Conservation (phyloP, 23 red algal genomes). For the Gracilaria gracilis region DNA sequence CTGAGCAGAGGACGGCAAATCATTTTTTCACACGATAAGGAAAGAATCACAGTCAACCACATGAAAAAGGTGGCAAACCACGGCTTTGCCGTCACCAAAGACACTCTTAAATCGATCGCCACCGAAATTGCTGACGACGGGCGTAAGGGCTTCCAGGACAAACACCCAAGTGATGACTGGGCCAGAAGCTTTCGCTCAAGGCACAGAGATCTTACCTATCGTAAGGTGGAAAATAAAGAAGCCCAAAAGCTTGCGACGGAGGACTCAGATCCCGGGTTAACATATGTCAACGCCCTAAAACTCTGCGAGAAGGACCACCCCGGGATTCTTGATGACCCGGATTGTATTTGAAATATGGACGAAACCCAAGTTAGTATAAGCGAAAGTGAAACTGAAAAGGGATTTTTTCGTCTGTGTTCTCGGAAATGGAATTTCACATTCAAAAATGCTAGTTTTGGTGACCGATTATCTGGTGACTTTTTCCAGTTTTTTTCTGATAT, state of each 20-base stretch:
- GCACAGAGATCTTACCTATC: neutral
- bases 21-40: no score
- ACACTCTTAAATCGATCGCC: no score
- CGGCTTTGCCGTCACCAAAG: no score
- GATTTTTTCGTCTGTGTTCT: no score
- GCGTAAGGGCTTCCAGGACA: neutral
- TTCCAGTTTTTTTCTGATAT: no score
- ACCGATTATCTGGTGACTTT: no score
- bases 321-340: neutral
- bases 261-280: neutral
- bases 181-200: neutral
- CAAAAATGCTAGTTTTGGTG: no score
- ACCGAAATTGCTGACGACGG: neutral
- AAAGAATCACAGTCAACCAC: no score
- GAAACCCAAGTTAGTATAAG: neutral
- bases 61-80: no score
- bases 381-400: neutral
- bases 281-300: neutral
- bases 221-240: neutral
- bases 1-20: no score
- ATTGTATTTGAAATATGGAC: conserved; percentile 40
- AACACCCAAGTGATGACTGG: neutral
- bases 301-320: neutral
- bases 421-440: no score
- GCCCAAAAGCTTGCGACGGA: neutral